Evolutionary conservation across 306 rosid species (phyloP), one percentile per base, ranked within the genome.

Genomic region (Senna tora): DNA sequence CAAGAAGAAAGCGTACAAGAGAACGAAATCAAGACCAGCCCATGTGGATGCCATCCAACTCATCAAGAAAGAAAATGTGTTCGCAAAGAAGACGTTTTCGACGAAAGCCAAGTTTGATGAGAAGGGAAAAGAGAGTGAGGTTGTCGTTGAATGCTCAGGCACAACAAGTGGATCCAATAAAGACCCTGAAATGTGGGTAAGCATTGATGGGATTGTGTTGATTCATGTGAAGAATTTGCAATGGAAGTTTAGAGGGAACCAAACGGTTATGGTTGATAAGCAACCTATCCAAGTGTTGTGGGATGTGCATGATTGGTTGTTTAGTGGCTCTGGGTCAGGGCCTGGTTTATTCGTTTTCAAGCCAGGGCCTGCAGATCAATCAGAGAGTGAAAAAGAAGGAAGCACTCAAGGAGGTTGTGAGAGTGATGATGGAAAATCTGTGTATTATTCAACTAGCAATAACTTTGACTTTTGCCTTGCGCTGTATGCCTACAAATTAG

Each of bases 101-200:
- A 88, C 96, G 0, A 73, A 82, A 65, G 96, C 90, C 0, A 85
- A 3, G 15, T 83, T 93, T 17, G 89, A 90, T 30, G 93, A 78
- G 43, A 87, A 81, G 47, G 71, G 78, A 15, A 85, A 77, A 67
- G 89, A 82, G 54, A 85, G 82, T 14, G 98, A 93, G 22, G 85
- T 93, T 52, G 91, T 93, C 2, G 98, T 93, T 11, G 96, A 90
- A 72, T 87, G 89, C 61, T 85, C 91, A 13, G 82, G 60, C 14
- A 4, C 16, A 7, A 36, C 90, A 0, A 43, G 67, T 3, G 90
- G 84, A 15, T 66, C 61, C n/a, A n/a, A n/a, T 0, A 83, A 71
- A 28, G 96, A 92, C 9, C 97, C 98, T 0, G 97, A 93, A 66
- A 93, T 93, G 96, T 90, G 97, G 90, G 87, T 93, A 5, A 88